phyloP scores from a whole-genome alignment of 2,329 filamentous ascomycete genomes.

The Neospermospora avenae region DNA sequence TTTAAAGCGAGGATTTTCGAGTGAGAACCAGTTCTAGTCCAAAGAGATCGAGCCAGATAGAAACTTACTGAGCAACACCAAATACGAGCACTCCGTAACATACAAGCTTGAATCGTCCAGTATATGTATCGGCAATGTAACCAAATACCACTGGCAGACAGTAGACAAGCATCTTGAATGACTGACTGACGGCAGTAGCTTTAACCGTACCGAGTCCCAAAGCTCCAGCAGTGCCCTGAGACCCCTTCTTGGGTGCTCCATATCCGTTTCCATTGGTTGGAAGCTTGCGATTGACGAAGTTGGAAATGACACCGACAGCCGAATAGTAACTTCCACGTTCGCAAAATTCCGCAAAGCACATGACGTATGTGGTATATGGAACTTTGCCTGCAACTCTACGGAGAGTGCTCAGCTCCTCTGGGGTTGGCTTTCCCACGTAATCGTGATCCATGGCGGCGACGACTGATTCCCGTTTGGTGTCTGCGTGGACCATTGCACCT shows the following conservation, averaged over 20 bases:
- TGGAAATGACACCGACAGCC: slow-evolving; percentile 55
- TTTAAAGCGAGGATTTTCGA: too few species aligned
- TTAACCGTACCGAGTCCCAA: slow-evolving; percentile 54
- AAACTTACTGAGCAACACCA: slow-evolving; percentile 50
- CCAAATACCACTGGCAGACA: slow-evolving; percentile 44
- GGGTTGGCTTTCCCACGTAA: slow-evolving; percentile 39
- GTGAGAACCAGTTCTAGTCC: too few species aligned
- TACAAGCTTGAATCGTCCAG: slow-evolving; percentile 66
- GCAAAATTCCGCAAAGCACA: slow-evolving; percentile 71
- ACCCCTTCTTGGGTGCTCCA: slow-evolving; percentile 38
- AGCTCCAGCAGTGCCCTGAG: slow-evolving; percentile 47
- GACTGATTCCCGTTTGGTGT: slow-evolving; percentile 2
- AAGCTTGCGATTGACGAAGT: slow-evolving; percentile 57
- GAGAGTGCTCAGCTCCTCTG: slow-evolving; percentile 59
- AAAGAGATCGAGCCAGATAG: too few species aligned
- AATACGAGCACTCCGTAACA: slow-evolving; percentile 45
- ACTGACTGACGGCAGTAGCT: slow-evolving; percentile 50
- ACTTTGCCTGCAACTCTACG: slow-evolving; percentile 62
- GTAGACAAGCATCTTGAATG: slow-evolving; percentile 51
- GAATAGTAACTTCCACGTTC: slow-evolving; percentile 79
- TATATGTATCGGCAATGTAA: slow-evolving; percentile 59
- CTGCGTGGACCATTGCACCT: slow-evolving; percentile 12
- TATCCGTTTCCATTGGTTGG: slow-evolving; percentile 44
- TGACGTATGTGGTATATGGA: slow-evolving; percentile 64
- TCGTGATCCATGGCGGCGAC: slow-evolving; percentile 4